A percentile compares a stretch with the other conserved stretches of the same genome.
phyloP scores from a whole-genome alignment of 331 rosid genomes.

The Quercus tomentella region DNA sequence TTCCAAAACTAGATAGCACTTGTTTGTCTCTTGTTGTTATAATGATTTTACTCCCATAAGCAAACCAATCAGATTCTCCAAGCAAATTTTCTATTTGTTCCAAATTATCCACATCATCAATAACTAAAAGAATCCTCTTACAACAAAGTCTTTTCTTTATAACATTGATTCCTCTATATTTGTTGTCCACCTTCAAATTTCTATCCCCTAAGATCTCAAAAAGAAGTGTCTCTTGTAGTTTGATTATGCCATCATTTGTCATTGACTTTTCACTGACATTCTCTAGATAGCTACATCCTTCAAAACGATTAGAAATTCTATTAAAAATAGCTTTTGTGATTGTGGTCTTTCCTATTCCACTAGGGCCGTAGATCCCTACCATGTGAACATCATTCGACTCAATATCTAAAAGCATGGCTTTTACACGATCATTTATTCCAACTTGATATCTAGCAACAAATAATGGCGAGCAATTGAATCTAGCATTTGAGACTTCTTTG shows the following conservation, averaged over 20 bases:
- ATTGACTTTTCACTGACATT: fast-evolving
- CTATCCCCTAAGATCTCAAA: too few relatives aligned
- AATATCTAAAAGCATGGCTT: too few relatives aligned
- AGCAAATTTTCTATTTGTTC: too few relatives aligned
- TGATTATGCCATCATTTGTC: too few relatives aligned
- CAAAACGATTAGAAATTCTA: neutral
- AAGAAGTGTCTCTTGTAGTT: too few relatives aligned
- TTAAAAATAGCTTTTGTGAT: neutral
- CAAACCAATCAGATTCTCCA: slow-evolving; percentile 4
- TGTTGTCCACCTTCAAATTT: neutral
- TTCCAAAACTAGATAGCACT: neutral
- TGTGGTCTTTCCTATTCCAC: neutral
- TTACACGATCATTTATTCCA: too few relatives aligned
- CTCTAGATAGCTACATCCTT: neutral
- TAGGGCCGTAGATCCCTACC: too few relatives aligned
- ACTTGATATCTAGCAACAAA: too few relatives aligned
- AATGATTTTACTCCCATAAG: slow-evolving; percentile 24
- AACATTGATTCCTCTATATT: neutral
- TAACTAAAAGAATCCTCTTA: slow-evolving; percentile 7
- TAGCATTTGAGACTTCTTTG: neutral
- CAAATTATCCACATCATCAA: too few relatives aligned
- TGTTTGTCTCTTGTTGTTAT: slow-evolving; percentile 23
- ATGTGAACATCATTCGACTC: too few relatives aligned
- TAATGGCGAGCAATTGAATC: neutral
- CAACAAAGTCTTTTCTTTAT: neutral